Percentiles rank a stretch among this genome's conserved stretches.
Conservation (phyloP, 163 green algal genomes). For the Scenedesmus sp. region DNA sequence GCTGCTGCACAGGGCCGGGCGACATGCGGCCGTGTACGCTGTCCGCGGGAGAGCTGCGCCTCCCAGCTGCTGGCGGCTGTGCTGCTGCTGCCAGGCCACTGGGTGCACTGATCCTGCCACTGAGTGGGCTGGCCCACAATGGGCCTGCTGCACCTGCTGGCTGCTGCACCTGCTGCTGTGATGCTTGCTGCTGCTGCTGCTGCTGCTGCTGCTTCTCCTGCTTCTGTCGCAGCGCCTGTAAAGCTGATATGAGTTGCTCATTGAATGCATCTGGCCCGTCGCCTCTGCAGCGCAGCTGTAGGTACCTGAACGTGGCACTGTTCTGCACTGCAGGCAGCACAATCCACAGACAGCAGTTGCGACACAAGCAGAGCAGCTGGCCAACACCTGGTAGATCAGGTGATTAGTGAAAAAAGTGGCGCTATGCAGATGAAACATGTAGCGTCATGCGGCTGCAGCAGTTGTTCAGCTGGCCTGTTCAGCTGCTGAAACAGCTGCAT, state of each 20-base stretch:
- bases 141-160: conserved; percentile 35
- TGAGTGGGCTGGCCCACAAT: not conserved
- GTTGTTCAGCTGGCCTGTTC: not conserved
- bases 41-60: not conserved
- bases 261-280: conserved; percentile 57
- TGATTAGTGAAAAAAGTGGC: not conserved
- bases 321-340: conserved; percentile 12
- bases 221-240: conserved; percentile 2
- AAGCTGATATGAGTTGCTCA: conserved; percentile 36
- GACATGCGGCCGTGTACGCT: not conserved
- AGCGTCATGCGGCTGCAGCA: not conserved
- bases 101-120: not conserved
- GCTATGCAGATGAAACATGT: too few species aligned
- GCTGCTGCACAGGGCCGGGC: not conserved
- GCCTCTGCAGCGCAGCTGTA: conserved; percentile 59
- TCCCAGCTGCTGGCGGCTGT: not conserved
- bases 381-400: too few species aligned
- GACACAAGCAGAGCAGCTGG: not conserved
- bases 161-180: conserved; percentile 16
- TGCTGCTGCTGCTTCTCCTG: not conserved
- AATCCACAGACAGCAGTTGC: not conserved
- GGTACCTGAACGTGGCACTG: conserved; percentile 31
- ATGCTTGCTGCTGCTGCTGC: conserved; percentile 22
- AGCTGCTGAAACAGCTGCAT: not conserved
- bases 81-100: not conserved